Base-by-base conservation (phyloP, 2,329 filamentous ascomycete species). In the Sporothrix dimorphospora region DNA sequence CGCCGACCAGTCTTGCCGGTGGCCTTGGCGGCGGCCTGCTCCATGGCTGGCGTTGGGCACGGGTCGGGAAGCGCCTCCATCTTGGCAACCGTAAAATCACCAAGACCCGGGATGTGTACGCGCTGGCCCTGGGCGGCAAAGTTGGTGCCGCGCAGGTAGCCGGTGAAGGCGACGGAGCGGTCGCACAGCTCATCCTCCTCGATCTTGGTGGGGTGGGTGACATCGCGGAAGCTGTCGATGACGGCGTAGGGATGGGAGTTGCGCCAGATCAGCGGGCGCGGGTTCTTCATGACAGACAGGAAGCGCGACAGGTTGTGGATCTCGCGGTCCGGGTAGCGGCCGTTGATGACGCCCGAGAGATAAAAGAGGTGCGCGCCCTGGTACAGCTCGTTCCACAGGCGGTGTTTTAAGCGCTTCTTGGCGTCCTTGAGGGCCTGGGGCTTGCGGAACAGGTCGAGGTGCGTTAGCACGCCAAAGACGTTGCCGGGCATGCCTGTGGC, bases 221-320 rank as follows among this genome's bases (percentile, higher is more conserved):
- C 90, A 81, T 99, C 96, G 77, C 97, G 88, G 82, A 98, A 97
- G 75, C 94, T 94, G 83, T 99, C 96, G 72, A 96, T 93, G 71
- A 99, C 85, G 72, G 93, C 90, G 81, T 99, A 99, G 4, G 95
- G 94, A 84, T 99, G 96, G 1, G 93, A 92, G 80, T 99, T 99
- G 73, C 97, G 89, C 95, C 96, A 99, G 55, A 99, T 86, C 40
- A 99, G 85, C n/a, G 96, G 96, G 73, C 96, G 88, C 4, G 97
- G 95, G 79, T 97, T 99, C 86, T 99, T 99, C 97, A 99, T 99
- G 76, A 99, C 94, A 24, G 93, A 97, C 76, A 99, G 86, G 81
- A 99, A 99, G 71, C 97, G 90, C 16, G 94, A 97, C 70, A 99
- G 82, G 79, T 99, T 99, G 83, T 98, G 93, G 19, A 99, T 90